Percentiles rank a stretch among this genome's conserved stretches.
phyloP scores from a whole-genome alignment of 2,329 filamentous ascomycete species.

The Claviceps humidiphila region DNA sequence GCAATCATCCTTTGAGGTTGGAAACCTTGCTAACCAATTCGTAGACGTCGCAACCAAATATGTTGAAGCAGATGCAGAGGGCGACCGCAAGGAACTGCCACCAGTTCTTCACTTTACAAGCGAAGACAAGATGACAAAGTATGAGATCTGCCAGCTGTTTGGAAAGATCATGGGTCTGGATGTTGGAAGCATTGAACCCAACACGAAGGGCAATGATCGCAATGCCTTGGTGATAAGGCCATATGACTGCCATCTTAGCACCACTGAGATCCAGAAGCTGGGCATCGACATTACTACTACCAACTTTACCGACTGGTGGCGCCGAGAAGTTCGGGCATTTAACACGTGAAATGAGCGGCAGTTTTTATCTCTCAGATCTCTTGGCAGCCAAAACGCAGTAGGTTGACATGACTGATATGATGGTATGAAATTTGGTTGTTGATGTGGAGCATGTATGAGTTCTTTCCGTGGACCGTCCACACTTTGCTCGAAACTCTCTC shows the following conservation, averaged over 20 bases:
- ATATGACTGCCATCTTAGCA: constrained; percentile 81
- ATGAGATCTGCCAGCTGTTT: constrained; percentile 70
- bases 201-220: constrained; percentile 59
- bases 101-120: constrained; percentile 71
- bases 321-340: constrained; percentile 46
- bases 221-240: constrained; percentile 62
- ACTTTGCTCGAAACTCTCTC: too few relatives aligned
- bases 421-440: not conserved
- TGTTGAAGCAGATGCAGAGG: constrained; percentile 30
- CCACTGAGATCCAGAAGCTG: constrained; percentile 55
- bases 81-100: constrained; percentile 44
- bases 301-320: constrained; percentile 75
- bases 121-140: constrained; percentile 79
- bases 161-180: constrained; percentile 68
- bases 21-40: not conserved
- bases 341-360: constrained; percentile 28
- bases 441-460: not conserved
- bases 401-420: not conserved
- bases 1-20: not conserved
- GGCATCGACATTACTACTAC: constrained; percentile 62
- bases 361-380: not conserved
- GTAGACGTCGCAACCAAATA: constrained; percentile 61
- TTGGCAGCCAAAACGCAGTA: not conserved
- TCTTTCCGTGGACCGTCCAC: not conserved
- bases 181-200: constrained; percentile 52